A percentile compares a stretch with the other conserved stretches of the same genome.
These are phyloP conservation scores for Epithemia pelagica DNA, from an alignment of 108 stramenopile species.

Conservation along the genomic window DNA sequence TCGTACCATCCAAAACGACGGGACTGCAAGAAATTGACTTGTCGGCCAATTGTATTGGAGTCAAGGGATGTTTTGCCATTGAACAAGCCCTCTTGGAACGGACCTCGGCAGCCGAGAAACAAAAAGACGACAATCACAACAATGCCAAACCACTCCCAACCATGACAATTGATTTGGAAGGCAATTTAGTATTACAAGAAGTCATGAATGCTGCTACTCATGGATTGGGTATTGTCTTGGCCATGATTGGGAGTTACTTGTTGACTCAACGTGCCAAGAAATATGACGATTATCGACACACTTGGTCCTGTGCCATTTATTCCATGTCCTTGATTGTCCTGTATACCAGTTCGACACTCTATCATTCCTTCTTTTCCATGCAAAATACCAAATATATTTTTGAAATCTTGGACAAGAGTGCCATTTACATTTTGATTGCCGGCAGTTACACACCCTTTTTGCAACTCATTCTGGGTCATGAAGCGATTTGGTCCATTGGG, in stretches of 20 bases:
- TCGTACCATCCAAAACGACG: slow-evolving; percentile 15
- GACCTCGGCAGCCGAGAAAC: background rate
- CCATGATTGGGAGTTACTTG: slow-evolving; percentile 53
- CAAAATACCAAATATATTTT: slow-evolving; percentile 52
- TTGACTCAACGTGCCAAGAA: slow-evolving; percentile 38
- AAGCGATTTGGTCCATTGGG: slow-evolving; percentile 39
- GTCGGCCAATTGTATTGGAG: slow-evolving; percentile 59
- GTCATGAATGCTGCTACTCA: slow-evolving; percentile 90
- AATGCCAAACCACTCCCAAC: background rate
- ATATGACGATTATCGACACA: slow-evolving; percentile 24
- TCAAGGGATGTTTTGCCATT: slow-evolving; percentile 51
- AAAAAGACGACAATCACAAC: background rate
- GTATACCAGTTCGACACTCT: slow-evolving; percentile 79
- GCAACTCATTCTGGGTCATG: slow-evolving; percentile 64
- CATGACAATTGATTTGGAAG: slow-evolving; percentile 49
- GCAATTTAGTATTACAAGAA: slow-evolving; percentile 76
- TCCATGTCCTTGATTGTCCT: slow-evolving; percentile 68
- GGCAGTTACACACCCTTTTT: slow-evolving; percentile 95
- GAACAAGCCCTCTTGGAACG: slow-evolving; percentile 35
- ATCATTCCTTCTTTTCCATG: slow-evolving; percentile 87
- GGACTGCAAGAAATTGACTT: slow-evolving; percentile 56
- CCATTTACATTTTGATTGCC: slow-evolving; percentile 95
- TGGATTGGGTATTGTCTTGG: slow-evolving; percentile 85
- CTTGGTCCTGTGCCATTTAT: slow-evolving; percentile 67
- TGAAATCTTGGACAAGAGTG: slow-evolving; percentile 82